Percentiles rank a stretch among this genome's conserved stretches.
phyloP scores from a whole-genome alignment of 371 early-diverging fungal species.

The Aphelidium insulamus region DNA sequence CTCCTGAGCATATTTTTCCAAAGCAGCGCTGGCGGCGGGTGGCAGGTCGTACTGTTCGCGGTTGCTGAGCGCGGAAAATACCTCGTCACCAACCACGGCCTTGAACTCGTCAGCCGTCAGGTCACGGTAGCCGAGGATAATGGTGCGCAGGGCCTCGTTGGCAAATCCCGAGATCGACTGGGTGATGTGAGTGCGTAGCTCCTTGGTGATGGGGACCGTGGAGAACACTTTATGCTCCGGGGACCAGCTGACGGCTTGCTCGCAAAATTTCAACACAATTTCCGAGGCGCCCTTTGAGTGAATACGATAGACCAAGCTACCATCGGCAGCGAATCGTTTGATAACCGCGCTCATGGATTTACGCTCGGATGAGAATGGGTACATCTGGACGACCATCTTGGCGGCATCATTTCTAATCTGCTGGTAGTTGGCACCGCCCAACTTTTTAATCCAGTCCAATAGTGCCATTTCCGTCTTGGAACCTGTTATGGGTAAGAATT shows the following conservation, averaged over 20 bases:
- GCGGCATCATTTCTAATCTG: constrained; percentile 17
- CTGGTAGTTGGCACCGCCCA: constrained; percentile 23
- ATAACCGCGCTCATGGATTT: constrained; percentile 74
- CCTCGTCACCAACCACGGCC: constrained; percentile 2
- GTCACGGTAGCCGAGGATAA: constrained; percentile 44
- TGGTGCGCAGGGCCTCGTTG: constrained; percentile 32
- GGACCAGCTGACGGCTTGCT: constrained; percentile 1
- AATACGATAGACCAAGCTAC: constrained; percentile 24
- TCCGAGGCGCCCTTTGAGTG: constrained; percentile 74
- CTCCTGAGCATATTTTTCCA: neutral
- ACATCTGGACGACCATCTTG: constrained; percentile 26
- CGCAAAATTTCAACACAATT: constrained; percentile 26
- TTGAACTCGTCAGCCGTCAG: constrained; percentile 7
- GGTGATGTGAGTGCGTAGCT: constrained; percentile 15
- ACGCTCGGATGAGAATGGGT: constrained; percentile 57
- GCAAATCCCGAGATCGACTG: constrained; percentile 39
- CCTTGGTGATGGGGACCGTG: constrained; percentile 6
- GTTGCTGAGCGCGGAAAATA: neutral
- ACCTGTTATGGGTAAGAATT: constrained; percentile 9
- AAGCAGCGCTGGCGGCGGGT: neutral
- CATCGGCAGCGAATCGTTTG: constrained; percentile 13
- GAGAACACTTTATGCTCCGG: constrained; percentile 1
- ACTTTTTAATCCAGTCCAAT: constrained; percentile 26
- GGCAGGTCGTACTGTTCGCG: neutral
- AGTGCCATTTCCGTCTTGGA: constrained; percentile 72